phyloP scores from a whole-genome alignment of 306 rosid species.

The Rosa persica region DNA sequence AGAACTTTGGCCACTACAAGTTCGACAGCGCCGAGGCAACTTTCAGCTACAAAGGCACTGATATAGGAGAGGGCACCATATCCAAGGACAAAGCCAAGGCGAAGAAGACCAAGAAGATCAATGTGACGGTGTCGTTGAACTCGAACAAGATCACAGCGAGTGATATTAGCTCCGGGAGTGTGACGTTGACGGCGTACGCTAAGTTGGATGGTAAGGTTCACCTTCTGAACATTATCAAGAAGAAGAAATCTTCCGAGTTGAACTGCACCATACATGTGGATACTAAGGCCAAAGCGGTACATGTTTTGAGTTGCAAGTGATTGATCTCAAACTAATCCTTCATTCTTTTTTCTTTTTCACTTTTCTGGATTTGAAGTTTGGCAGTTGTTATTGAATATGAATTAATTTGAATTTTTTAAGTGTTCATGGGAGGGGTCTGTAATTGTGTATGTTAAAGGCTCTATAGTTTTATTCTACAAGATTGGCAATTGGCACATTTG shows the following conservation, averaged over 20 bases:
- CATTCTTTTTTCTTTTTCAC: neutral
- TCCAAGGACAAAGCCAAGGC: slow-evolving; percentile 19
- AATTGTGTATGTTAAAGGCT: neutral
- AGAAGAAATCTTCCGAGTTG: slow-evolving; percentile 32
- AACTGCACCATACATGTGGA: slow-evolving; percentile 30
- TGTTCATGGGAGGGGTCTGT: neutral
- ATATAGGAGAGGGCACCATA: slow-evolving; percentile 29
- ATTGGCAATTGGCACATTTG: neutral
- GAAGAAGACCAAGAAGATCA: slow-evolving; percentile 27
- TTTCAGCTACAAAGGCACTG: slow-evolving; percentile 27
- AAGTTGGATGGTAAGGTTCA: slow-evolving; percentile 38
- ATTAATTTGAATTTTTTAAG: neutral
- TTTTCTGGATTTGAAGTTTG: slow-evolving; percentile 9
- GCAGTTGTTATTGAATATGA: neutral
- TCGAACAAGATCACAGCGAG: slow-evolving; percentile 24
- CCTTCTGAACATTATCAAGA: slow-evolving; percentile 30
- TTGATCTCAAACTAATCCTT: neutral
- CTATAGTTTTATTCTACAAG: neutral
- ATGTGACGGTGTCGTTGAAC: slow-evolving; percentile 16
- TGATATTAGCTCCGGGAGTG: slow-evolving; percentile 26
- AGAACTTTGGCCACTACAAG: slow-evolving; percentile 36
- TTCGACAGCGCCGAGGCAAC: slow-evolving; percentile 25
- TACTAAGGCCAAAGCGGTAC: slow-evolving; percentile 16
- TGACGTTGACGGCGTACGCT: slow-evolving; percentile 30
- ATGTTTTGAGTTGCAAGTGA: slow-evolving; percentile 34